Evolutionary conservation across 331 rosid species (phyloP).

Genomic region (Prunus yedoensis): DNA sequence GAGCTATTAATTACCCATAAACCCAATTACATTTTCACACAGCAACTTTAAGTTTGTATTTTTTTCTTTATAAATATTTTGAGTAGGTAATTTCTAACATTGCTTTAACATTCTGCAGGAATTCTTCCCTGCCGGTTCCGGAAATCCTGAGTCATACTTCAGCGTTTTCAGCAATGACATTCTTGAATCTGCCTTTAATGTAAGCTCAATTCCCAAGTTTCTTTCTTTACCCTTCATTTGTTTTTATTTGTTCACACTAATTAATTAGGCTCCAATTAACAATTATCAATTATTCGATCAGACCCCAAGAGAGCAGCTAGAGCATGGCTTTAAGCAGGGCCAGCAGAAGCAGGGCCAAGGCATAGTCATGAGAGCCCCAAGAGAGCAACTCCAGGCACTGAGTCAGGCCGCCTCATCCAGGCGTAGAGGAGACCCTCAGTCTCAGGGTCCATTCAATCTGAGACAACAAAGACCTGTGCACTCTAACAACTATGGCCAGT

Average conservation of each 20-base stretch:
- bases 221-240: too few relatives aligned
- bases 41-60: neutral
- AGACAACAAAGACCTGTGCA: conserved; percentile 26
- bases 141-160: conserved; percentile 41
- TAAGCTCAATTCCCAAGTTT: conserved; percentile 2
- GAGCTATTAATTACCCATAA: neutral
- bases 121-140: conserved; percentile 33
- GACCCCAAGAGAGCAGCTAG: conserved; percentile 40
- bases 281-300: conserved; percentile 3
- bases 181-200: conserved; percentile 54
- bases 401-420: conserved; percentile 36
- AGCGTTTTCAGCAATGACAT: conserved; percentile 45
- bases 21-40: neutral
- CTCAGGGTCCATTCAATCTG: conserved; percentile 44
- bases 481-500: conserved; percentile 49
- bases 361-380: conserved; percentile 36
- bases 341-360: conserved; percentile 39
- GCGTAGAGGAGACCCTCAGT: conserved; percentile 12
- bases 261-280: neutral
- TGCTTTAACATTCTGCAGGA: conserved; percentile 23
- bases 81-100: conserved; percentile 16
- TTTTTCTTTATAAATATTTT: neutral
- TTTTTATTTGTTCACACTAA: neutral
- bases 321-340: conserved; percentile 36
- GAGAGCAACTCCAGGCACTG: conserved; percentile 42